A percentile compares a stretch with the other conserved stretches of the same genome.
These are phyloP conservation scores for Dissophora globulifera DNA, from an alignment of 192 early-diverging fungal species.

Conservation along the genomic window DNA sequence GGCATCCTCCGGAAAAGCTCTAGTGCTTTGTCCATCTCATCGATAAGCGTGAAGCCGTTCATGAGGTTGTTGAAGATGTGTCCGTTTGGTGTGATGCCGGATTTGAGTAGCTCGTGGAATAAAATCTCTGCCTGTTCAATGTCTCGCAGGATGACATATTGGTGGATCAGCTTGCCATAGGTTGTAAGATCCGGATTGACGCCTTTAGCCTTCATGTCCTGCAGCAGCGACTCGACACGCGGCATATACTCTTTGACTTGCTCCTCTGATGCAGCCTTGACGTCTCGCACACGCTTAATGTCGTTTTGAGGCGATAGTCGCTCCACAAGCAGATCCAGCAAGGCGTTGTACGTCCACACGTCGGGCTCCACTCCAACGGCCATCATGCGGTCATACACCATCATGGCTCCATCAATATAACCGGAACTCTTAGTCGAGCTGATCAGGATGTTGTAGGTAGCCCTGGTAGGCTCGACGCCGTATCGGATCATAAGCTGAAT, in stretches of 20 bases:
- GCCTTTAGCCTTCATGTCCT: slow-evolving; percentile 34
- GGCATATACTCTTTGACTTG: slow-evolving; percentile 33
- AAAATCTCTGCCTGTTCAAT: slow-evolving; percentile 49
- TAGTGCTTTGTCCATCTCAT: slow-evolving; percentile 51
- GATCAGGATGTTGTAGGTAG: slow-evolving; percentile 50
- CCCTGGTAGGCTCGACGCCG: slow-evolving; percentile 21
- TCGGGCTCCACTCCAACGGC: slow-evolving; percentile 27
- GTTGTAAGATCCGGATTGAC: slow-evolving; percentile 36
- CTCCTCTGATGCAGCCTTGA: not conserved
- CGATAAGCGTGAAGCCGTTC: slow-evolving; percentile 40
- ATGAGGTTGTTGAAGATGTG: slow-evolving; percentile 39
- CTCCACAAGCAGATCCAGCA: slow-evolving; percentile 24
- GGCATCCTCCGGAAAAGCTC: slow-evolving; percentile 50
- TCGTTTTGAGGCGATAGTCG: slow-evolving; percentile 2
- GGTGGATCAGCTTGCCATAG: slow-evolving; percentile 42
- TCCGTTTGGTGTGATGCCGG: slow-evolving; percentile 34
- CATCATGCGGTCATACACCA: slow-evolving; percentile 35
- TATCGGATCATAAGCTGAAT: slow-evolving; percentile 26
- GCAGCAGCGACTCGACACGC: slow-evolving; percentile 22
- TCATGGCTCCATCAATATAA: slow-evolving; percentile 15
- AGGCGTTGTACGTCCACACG: slow-evolving; percentile 42
- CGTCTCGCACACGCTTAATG: slow-evolving; percentile 4
- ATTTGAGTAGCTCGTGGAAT: slow-evolving; percentile 46
- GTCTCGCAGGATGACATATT: slow-evolving; percentile 39
- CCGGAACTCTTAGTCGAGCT: slow-evolving; percentile 28